Evolutionary conservation across 1,284 basidiomycete species (phyloP), one percentile per base, ranked within the genome.

Genomic region (Termitomyces sp.): DNA sequence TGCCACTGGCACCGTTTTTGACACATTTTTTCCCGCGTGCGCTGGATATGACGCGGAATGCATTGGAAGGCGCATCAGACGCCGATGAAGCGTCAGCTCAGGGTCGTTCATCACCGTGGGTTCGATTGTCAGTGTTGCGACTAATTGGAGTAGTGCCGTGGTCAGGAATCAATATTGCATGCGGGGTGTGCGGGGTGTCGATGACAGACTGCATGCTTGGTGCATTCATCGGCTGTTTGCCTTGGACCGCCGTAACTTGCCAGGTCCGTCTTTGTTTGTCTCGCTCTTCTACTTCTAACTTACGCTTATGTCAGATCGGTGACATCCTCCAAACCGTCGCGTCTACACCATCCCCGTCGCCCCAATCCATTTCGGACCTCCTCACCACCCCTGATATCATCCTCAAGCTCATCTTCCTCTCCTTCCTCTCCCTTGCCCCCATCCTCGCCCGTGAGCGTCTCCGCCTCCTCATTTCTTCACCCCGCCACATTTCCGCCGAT

Each of bases 121-220:
- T 92, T 34, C 83, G 92, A 33, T 74, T 95, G 47, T 86, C 90
- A 5, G 80, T 94, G 57, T 82, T 96, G 62, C 84, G 92, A 43
- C 83, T 94, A 51, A 82, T 94, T 66, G 92, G 93, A 26, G 83
- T 96, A 52, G 91, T 96, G 8, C 92, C 92, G 4, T 96, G 92
- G 92, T 92, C 90, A 52, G 93, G 91, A 53, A 92, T 96, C 75
- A 96, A 96, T 67, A 89, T 96, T 56, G 93, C 93, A 31, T 94
- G 89, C 68, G 92, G 92, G 46, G 90, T 94, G 15, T 91, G 90
- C 62, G 87, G 89, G 33, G 91, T 96, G 24, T 74, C 83, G 5
- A 65, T 90, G 47, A 66, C 73, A 53, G 87, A 93, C 65, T 94
- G 91, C 69, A 78, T 86, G 64, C 74, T 92, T 26, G 90, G 89